Evolutionary conservation across 2,329 filamentous ascomycete genomes (phyloP), one percentile per base, ranked within the genome.

Genomic region (Colletotrichum echinochloae): DNA sequence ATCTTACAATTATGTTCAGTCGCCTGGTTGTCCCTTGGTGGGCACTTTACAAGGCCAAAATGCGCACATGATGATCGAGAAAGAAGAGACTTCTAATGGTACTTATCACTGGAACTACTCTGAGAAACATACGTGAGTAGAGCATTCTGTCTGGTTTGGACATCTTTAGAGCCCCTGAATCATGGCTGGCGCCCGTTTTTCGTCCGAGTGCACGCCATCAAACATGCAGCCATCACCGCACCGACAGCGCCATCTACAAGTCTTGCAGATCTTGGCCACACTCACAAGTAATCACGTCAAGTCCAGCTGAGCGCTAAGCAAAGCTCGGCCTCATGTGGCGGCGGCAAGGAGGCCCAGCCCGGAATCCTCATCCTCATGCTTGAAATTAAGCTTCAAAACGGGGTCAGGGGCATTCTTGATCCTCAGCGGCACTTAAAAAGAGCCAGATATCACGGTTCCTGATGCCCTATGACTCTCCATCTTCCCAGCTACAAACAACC

Each of bases 301-400:
- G 52, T 39, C 28, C 67, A 67, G 11, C n/a, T 52, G 35, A 28
- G 37, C 37, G 9, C 61, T 69, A 69, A 2, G 7, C 11, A 11
- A 39, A 26, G 63, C 64, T 57, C 63, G 56, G 56, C 14, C 44
- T 18, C 8, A 1, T n/a, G 33, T n/a, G 56, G 56, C 39, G 41
- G 54, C 41, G 35, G 44, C 63, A 14, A 33, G 20, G 18, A 33
- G 20, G 49, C 37, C 12, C 49, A 51, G 46, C 39, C 20, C 16
- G 12, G 9, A 46, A 48, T 52, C 35, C 51, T 37, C 18, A 46
- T 61, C 33, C 7, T 66, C 35, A 48, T 44, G 49, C 57, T 51
- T 55, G 26, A 62, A 23, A 62, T 70, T 51, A 67, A 37, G 49
- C 56, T 46, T 44, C 44, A n/a, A n/a, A n/a, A 41, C 30, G 51